Conservation (phyloP, 768 basidiomycete genomes). For the Hirschioporus abietinus region DNA sequence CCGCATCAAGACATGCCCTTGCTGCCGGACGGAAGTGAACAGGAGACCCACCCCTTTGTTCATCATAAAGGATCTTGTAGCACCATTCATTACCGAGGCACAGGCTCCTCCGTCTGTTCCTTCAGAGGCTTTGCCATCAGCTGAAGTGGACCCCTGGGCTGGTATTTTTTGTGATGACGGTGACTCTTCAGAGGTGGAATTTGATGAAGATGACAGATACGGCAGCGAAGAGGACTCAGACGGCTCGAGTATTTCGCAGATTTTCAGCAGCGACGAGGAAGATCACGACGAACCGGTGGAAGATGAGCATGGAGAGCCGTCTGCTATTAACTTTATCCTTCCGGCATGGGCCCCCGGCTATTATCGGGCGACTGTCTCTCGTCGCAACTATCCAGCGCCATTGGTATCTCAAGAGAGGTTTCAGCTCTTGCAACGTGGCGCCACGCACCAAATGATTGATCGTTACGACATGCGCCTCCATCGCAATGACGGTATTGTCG, state of each 20-base stretch:
- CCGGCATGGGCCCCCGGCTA: conserved; percentile 58
- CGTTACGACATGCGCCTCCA: conserved; percentile 49
- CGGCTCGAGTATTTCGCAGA: conserved; percentile 18
- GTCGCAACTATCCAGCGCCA: not conserved
- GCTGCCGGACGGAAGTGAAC: conserved; percentile 54
- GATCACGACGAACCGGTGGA: conserved; percentile 23
- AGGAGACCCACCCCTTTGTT: conserved; percentile 65
- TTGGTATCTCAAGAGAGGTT: conserved; percentile 21
- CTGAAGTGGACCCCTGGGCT: conserved; percentile 51
- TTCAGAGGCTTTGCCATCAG: conserved; percentile 20
- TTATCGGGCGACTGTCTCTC: conserved; percentile 13
- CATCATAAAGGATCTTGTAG: conserved; percentile 52
- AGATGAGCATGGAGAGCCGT: conserved; percentile 27
- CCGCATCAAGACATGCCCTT: conserved; percentile 68
- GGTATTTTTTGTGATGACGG: conserved; percentile 52
- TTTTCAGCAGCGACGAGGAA: conserved; percentile 17
- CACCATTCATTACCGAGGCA: conserved; percentile 41
- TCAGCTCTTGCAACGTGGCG: conserved; percentile 53
- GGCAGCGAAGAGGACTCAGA: conserved; percentile 26
- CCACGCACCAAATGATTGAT: conserved; percentile 51
- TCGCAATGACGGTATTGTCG: conserved; percentile 49
- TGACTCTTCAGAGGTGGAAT: conserved; percentile 25
- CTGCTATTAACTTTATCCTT: conserved; percentile 35
- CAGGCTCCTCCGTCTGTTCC: conserved; percentile 24
- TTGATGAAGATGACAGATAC: conserved; percentile 21